Base-by-base conservation (phyloP, 2,329 filamentous ascomycete genomes). In the Phialocephala sp. region DNA sequence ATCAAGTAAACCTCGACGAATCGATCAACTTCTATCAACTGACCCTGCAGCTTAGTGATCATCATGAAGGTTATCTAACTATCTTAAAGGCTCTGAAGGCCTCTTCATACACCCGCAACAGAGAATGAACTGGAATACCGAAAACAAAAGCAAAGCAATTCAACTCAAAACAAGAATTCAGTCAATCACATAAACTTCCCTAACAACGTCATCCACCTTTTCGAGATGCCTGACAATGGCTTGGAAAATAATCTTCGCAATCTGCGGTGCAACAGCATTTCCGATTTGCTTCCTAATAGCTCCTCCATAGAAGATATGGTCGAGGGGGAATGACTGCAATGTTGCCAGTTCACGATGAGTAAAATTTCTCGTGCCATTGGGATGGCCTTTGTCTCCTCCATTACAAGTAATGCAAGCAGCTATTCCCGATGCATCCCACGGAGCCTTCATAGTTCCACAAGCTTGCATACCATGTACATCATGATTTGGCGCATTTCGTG, bases 211-310 rank as follows among this genome's bases (percentile, higher is more conserved):
- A 59, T 72, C 69, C 5, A 52, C 47, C 22, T 59, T 57, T 57
- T 70, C 63, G 9, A 72, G 47, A 0, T 79, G 80, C 1, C 81
- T 82, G 67, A 72, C 74, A 50, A 68, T 62, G 0, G 80, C 79
- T 66, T 72, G 73, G 47, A 77, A 73, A 37, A 77, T 69, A 0
- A 81, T 75, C 18, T 77, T 75, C 1, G 86, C 85, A 0, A 84
- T 82, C 18, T 79, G 78, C 0, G 91, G 86, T 0, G 91, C 90
- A n/a, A 94, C 92, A 0, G 91, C 91, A 71, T 94, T 94, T 0
- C 92, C 92, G 68, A 94, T 91, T 74, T 93, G 91, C 66, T 81
- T 84, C 68, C 84, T 84, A 18, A 86, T 78, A 5, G 76, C 74
- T 0, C 76, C 79, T 0, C 76, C 73, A 0, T 60, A 70, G 72